Evolutionary conservation across 164 flowering plant species (phyloP).

Genomic region (Sextonia rubra): DNA sequence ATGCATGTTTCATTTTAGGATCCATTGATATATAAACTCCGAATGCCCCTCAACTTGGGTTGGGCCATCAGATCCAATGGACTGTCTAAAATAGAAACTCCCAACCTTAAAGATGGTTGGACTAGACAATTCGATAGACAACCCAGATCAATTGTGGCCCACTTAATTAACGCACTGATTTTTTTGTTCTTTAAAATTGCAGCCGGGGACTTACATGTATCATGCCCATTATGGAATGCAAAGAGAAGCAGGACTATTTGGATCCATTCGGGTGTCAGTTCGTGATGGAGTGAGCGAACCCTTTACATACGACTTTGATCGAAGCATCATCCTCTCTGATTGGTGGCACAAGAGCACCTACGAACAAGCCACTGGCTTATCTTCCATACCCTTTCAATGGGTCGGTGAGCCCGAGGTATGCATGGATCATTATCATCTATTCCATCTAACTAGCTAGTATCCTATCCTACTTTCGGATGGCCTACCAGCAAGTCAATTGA

Average conservation of each 20-base stretch:
- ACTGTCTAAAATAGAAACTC: no score
- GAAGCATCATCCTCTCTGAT: constrained; percentile 60
- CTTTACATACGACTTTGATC: constrained; percentile 64
- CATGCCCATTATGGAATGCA: constrained; percentile 96
- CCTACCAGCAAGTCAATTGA: no score
- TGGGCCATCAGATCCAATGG: no score
- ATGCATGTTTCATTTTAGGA: background rate
- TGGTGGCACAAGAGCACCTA: constrained; percentile 64
- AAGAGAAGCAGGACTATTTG: constrained; percentile 74
- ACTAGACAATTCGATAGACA: background rate
- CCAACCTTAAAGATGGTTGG: background rate
- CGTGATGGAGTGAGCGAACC: constrained; percentile 63
- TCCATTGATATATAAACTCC: background rate
- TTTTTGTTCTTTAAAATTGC: background rate
- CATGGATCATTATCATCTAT: background rate
- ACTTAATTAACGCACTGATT: no score
- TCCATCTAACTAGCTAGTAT: no score
- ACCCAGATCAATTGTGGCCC: background rate
- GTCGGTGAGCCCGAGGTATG: constrained; percentile 84
- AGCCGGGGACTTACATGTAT: constrained; percentile 87
- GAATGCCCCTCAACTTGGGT: background rate
- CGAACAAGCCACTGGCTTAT: constrained; percentile 63
- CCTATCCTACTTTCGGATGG: no score
- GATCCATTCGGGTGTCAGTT: constrained; percentile 55
- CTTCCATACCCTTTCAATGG: constrained; percentile 74